Conservation (phyloP, 768 basidiomycete species). For the Lactifluus volemus region DNA sequence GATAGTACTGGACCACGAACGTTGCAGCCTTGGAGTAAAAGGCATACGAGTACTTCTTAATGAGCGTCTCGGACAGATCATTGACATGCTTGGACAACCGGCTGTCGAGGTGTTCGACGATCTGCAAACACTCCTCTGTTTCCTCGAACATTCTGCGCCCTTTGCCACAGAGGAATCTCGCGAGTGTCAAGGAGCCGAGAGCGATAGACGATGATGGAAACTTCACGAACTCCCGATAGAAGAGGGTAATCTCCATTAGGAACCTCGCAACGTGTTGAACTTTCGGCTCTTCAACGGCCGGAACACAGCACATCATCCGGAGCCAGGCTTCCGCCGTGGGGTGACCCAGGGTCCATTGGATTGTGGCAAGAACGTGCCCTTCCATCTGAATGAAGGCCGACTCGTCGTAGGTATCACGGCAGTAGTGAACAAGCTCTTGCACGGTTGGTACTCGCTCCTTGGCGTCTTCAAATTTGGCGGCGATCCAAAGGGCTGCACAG, state of each 20-base stretch:
- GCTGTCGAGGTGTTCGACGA: constrained; percentile 79
- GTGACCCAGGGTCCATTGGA: constrained; percentile 94
- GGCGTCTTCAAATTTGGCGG: constrained; percentile 97
- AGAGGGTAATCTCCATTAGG: constrained; percentile 98
- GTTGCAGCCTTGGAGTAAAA: constrained; percentile 96
- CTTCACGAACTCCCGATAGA: constrained; percentile 91
- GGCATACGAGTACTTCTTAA: constrained; percentile 96
- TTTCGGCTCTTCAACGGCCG: constrained; percentile 73
- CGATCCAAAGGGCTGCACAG: constrained; percentile 98
- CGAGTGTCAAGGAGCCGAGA: constrained; percentile 79
- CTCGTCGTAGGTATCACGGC: constrained; percentile 95
- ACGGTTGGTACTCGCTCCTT: constrained; percentile 97
- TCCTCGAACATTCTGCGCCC: constrained; percentile 74
- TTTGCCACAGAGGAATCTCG: constrained; percentile 81
- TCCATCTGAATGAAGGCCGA: constrained; percentile 99
- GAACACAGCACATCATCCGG: constrained; percentile 68
- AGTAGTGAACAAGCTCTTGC: constrained; percentile 89
- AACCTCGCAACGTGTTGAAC: constrained; percentile 95
- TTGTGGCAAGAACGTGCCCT: constrained; percentile 90
- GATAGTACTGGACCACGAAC: constrained; percentile 88
- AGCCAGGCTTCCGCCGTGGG: constrained; percentile 99
- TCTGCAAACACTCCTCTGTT: constrained; percentile 72
- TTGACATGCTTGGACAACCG: constrained; percentile 84
- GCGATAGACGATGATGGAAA: constrained; percentile 83
- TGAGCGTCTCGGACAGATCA: constrained; percentile 88